Conservation (phyloP, 306 rosid genomes). For the Gynostemma pentaphyllum region DNA sequence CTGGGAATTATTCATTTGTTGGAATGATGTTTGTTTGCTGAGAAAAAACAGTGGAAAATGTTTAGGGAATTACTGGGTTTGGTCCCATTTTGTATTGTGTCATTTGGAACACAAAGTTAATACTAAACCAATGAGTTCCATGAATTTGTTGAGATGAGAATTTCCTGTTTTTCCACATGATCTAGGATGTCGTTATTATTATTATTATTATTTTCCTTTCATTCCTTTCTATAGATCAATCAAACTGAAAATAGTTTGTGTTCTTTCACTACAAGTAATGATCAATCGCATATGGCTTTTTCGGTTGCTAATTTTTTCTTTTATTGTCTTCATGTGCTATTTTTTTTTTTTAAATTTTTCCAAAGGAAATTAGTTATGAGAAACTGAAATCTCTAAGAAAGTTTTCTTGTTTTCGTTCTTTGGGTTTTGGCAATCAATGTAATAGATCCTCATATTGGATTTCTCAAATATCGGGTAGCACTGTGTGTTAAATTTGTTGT, state of each 20-base stretch:
- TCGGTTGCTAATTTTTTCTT: neutral
- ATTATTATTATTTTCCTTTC: neutral
- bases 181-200: neutral
- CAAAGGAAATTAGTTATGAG: neutral
- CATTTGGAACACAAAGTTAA: neutral
- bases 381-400: neutral
- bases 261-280: neutral
- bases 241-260: conserved; percentile 6
- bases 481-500: neutral
- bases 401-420: conserved; percentile 1
- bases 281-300: neutral
- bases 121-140: neutral
- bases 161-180: neutral
- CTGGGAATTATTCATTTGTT: neutral
- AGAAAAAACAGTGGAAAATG: conserved; percentile 1
- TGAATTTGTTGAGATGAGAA: conserved; percentile 5
- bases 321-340: neutral
- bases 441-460: neutral
- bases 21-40: conserved; percentile 6
- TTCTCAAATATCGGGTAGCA: neutral
- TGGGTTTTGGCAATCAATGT: neutral
- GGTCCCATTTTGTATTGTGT: neutral
- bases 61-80: neutral
- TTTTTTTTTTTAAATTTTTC: neutral
- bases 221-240: neutral